Percentiles rank a stretch among this genome's conserved stretches.
phyloP scores from a whole-genome alignment of 2,329 filamentous ascomycete genomes.

The Allantophomopsis cytisporea region DNA sequence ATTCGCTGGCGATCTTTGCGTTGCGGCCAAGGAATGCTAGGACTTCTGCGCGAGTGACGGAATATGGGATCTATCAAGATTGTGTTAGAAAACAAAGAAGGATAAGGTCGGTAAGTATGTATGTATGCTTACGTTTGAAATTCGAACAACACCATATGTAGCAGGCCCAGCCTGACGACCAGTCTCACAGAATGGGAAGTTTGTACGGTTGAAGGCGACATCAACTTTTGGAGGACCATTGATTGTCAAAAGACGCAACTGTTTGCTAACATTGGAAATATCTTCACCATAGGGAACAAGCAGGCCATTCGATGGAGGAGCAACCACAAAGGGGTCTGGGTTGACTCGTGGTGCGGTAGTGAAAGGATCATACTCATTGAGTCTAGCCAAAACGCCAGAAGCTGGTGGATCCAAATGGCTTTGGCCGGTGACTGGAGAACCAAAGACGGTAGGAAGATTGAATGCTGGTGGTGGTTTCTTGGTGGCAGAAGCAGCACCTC shows the following conservation, averaged over 20 bases:
- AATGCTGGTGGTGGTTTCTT: no score
- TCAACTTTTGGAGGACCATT: constrained; percentile 12
- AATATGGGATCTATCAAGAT: constrained; percentile 38
- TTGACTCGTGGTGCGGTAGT: background rate
- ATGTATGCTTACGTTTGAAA: constrained; percentile 19
- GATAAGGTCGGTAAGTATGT: background rate
- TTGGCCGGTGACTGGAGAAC: background rate
- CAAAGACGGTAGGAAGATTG: no score
- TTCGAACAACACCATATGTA: constrained; percentile 19
- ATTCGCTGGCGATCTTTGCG: constrained; percentile 37
- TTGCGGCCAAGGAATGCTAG: constrained; percentile 45
- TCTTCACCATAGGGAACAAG: background rate
- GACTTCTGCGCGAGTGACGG: constrained; percentile 36
- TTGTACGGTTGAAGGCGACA: constrained; percentile 12
- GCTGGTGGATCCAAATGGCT: background rate
- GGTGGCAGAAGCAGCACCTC: no score
- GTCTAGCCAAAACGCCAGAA: no score
- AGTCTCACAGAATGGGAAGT: constrained; percentile 21
- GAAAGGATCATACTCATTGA: background rate
- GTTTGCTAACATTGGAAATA: constrained; percentile 4
- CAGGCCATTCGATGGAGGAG: constrained; percentile 3
- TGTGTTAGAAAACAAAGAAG: constrained; percentile 3
- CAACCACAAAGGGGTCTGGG: background rate
- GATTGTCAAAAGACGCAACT: constrained; percentile 8
- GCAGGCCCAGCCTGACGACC: constrained; percentile 13